These are phyloP conservation scores for Backusella luteola DNA, from an alignment of 192 early-diverging fungal species.

Conservation along the genomic window DNA sequence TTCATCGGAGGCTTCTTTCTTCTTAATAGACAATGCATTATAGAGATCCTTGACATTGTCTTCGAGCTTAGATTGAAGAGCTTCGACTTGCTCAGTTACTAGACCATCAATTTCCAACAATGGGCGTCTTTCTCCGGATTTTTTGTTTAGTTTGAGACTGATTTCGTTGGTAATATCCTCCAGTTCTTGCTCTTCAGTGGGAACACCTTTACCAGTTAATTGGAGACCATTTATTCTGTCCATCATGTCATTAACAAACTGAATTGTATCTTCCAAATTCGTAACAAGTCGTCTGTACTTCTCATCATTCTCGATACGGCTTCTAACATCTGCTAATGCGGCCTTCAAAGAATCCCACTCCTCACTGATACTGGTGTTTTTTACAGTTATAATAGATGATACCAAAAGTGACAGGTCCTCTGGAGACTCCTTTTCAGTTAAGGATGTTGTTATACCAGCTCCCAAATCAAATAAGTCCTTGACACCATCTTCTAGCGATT, in stretches of 20 bases:
- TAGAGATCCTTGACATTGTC: slow-evolving; percentile 21
- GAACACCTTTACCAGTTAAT: slow-evolving; percentile 14
- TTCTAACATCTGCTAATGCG: slow-evolving; percentile 9
- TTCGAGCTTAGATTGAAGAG: neutral
- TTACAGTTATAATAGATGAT: neutral
- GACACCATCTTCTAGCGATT: neutral
- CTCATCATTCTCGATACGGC: slow-evolving; percentile 17
- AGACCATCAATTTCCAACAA: slow-evolving; percentile 6
- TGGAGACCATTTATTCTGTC: slow-evolving; percentile 22
- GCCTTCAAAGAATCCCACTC: slow-evolving; percentile 32
- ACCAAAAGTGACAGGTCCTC: neutral
- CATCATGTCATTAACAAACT: slow-evolving; percentile 19
- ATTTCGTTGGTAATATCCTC: slow-evolving; percentile 14
- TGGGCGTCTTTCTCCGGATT: neutral
- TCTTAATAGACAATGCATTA: slow-evolving; percentile 22
- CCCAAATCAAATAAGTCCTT: neutral
- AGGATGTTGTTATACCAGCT: neutral
- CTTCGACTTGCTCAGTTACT: neutral
- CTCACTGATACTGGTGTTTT: neutral
- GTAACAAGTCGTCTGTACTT: neutral
- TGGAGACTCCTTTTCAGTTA: neutral
- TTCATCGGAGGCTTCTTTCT: slow-evolving; percentile 27
- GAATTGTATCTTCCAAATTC: slow-evolving; percentile 22
- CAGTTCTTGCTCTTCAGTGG: slow-evolving; percentile 21
- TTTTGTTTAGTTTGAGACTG: neutral